phyloP scores from a whole-genome alignment of 2,329 filamentous ascomycete genomes.

The Penicillium rolfsii region DNA sequence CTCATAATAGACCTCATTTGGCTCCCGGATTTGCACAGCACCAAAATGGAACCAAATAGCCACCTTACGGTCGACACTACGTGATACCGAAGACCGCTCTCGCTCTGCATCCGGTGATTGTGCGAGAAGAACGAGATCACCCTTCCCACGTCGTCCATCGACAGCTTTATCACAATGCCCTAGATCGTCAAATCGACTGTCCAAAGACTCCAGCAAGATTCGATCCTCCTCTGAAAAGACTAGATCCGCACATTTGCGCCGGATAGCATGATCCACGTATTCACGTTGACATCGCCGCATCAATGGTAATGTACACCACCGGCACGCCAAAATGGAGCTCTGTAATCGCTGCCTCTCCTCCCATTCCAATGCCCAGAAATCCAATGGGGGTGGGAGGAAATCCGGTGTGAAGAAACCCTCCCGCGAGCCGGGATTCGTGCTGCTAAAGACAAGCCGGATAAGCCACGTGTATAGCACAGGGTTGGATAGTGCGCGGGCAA shows the following conservation, averaged over 20 bases:
- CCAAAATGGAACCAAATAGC: conserved; percentile 46
- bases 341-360: conserved; percentile 41
- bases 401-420: conserved; percentile 41
- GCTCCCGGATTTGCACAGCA: conserved; percentile 39
- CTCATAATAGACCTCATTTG: conserved; percentile 33
- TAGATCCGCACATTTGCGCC: conserved; percentile 34
- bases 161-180: conserved; percentile 27
- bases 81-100: not conserved
- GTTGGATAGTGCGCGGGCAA: conserved; percentile 47
- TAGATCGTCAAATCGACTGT: conserved; percentile 29
- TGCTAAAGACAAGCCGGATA: conserved; percentile 49
- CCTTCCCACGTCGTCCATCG: conserved; percentile 34
- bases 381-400: conserved; percentile 44
- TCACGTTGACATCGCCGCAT: conserved; percentile 46
- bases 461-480: conserved; percentile 49
- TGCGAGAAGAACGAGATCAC: conserved; percentile 37
- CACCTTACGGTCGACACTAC: conserved; percentile 32
- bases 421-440: conserved; percentile 36
- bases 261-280: conserved; percentile 42
- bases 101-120: conserved; percentile 10
- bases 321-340: conserved; percentile 40
- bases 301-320: conserved; percentile 47
- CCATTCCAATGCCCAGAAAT: conserved; percentile 37
- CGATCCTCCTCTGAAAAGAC: conserved; percentile 33
- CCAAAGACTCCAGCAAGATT: conserved; percentile 30